Evolutionary conservation across 352 stramenopile genomes (phyloP).

Genomic region (Globisporangium solare): DNA sequence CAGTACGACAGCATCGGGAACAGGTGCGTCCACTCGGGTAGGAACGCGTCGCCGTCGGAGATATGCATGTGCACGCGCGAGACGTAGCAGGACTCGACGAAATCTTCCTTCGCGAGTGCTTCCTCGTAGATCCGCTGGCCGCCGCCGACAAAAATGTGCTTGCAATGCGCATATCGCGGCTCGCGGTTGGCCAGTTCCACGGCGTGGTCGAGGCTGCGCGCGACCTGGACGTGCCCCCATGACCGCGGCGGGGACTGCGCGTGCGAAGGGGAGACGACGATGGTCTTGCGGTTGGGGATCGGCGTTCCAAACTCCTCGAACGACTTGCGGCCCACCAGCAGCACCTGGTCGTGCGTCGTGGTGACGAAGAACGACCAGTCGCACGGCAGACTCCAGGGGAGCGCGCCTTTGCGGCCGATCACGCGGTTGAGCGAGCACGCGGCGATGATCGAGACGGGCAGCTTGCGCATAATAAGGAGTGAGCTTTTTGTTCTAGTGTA

Average conservation of each 20-base stretch:
- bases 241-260: slow-evolving; percentile 7
- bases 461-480: slow-evolving; percentile 1
- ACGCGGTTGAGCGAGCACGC: slow-evolving; percentile 66
- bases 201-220: slow-evolving; percentile 35
- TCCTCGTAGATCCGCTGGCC: slow-evolving; percentile 58
- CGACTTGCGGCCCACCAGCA: slow-evolving; percentile 58
- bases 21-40: slow-evolving; percentile 43
- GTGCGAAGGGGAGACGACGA: slow-evolving; percentile 39
- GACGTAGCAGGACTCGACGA: slow-evolving; percentile 56
- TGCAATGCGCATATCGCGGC: slow-evolving; percentile 30
- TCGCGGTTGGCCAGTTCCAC: slow-evolving; percentile 28
- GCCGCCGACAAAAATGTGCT: slow-evolving; percentile 56
- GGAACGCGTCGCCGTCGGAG: slow-evolving; percentile 44
- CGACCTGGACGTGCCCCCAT: slow-evolving; percentile 24
- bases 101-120: slow-evolving; percentile 28
- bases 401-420: slow-evolving; percentile 43
- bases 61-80: slow-evolving; percentile 50
- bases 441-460: slow-evolving; percentile 59
- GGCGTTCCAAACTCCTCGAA: slow-evolving; percentile 47
- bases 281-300: slow-evolving; percentile 49
- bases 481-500: too few species aligned
- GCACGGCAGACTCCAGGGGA: slow-evolving; percentile 57
- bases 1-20: slow-evolving; percentile 37
- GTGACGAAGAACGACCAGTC: slow-evolving; percentile 76
- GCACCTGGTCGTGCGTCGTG: slow-evolving; percentile 41